Conservation (phyloP, 257 asterid species). For the Primulina tabacum region DNA sequence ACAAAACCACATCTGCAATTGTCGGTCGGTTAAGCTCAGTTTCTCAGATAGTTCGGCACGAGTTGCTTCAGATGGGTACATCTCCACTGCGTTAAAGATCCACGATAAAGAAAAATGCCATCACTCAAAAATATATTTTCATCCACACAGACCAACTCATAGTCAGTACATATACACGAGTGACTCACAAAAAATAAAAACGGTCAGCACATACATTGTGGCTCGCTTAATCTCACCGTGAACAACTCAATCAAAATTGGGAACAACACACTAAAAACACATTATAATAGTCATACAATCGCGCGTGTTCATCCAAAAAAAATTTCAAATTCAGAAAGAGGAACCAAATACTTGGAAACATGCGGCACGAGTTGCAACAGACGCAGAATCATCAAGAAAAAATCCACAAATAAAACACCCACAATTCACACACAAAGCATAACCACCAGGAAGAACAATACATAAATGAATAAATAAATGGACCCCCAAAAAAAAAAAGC, state of each 20-base stretch:
- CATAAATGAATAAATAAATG: neutral
- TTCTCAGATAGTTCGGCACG: constrained; percentile 78
- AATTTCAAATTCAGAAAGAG: constrained; percentile 4
- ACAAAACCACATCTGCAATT: constrained; percentile 99
- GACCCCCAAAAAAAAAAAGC: neutral
- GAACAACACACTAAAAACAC: neutral
- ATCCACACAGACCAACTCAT: constrained; percentile 15
- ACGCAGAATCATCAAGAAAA: constrained; percentile 10
- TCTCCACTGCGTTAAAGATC: constrained; percentile 64
- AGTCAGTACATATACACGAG: neutral
- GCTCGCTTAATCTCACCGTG: constrained; percentile 9
- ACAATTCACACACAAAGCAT: constrained; percentile 4
- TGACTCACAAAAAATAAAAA: constrained; percentile 1
- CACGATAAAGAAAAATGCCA: constrained; percentile 18
- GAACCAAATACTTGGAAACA: constrained; percentile 6
- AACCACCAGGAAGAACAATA: constrained; percentile 24
- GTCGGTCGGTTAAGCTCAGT: constrained; percentile 80
- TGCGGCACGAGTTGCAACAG: neutral
- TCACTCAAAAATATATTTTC: constrained; percentile 12
- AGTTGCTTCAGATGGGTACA: constrained; percentile 84
- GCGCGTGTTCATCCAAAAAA: constrained; percentile 5
- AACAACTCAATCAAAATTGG: neutral
- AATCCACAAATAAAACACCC: constrained; percentile 1
- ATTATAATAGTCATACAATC: constrained; percentile 4
- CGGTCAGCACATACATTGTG: neutral